These are phyloP conservation scores for Usnea hakonensis DNA, from an alignment of 495 filamentous ascomycete genomes.

Conservation along the genomic window DNA sequence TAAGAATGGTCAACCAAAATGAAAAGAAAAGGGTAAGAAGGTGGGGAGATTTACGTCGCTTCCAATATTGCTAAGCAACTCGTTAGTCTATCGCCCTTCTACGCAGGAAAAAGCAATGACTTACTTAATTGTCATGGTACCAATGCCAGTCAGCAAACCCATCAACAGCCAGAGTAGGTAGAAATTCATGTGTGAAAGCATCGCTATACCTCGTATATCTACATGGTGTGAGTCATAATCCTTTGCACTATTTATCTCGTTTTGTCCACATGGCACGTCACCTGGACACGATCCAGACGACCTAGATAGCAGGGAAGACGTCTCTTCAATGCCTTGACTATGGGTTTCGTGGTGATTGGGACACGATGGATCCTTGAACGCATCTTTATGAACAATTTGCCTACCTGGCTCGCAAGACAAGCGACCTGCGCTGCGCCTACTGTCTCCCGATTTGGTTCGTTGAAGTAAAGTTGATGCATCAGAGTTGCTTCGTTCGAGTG, in stretches of 20 bases:
- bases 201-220: constrained; percentile 82
- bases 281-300: constrained; percentile 37
- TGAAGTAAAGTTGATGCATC: constrained; percentile 43
- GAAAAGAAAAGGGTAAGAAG: constrained; percentile 8
- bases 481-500: constrained; percentile 42
- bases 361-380: constrained; percentile 4
- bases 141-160: constrained; percentile 83
- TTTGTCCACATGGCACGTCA: constrained; percentile 28
- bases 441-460: constrained; percentile 51
- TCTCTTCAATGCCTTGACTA: constrained; percentile 56
- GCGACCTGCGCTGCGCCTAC: constrained; percentile 36
- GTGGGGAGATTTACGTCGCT: constrained; percentile 57
- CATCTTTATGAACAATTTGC: constrained; percentile 35
- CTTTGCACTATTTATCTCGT: constrained; percentile 14
- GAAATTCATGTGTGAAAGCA: constrained; percentile 73
- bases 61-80: constrained; percentile 71
- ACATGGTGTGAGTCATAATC: constrained; percentile 52
- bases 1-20: constrained; percentile 1
- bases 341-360: constrained; percentile 26
- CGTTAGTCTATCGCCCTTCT: constrained; percentile 32
- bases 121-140: constrained; percentile 98
- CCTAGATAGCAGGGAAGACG: constrained; percentile 73
- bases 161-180: constrained; percentile 84
- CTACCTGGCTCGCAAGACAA: constrained; percentile 58
- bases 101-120: constrained; percentile 26